Evolutionary conservation across 2,329 filamentous ascomycete species (phyloP), one percentile per base, ranked within the genome.

Genomic region (Exophiala calicioides): DNA sequence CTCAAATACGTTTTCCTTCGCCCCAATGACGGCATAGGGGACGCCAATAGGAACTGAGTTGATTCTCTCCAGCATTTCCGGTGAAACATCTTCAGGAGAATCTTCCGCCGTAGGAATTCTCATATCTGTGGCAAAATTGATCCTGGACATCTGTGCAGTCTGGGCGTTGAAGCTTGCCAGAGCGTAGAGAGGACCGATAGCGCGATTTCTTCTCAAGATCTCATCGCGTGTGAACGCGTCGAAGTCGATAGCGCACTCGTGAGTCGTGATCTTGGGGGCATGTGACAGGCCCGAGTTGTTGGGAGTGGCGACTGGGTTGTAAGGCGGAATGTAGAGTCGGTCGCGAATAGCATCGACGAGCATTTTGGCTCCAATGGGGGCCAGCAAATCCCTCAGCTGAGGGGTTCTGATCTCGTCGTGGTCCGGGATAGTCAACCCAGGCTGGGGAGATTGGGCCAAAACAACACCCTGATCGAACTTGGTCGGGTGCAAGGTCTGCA

Each of bases 401-500:
- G 26, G 19, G 0, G 82, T 82, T 24, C 91, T 72, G 5, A 78
- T 65, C 2, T 72, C 64, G 1, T 79, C 67, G 3, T 89, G 67
- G 0, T 72, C 69, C 16, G 69, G 69, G 23, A 88, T 72, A 1
- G 60, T 52, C 3, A 80, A 60, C 1, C 80, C 81, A 0, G 81
- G 81, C 0, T 62, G 47, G 0, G 79, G 75, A 0, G 81, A 84
- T 67, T 94, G 90, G 12, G 79, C 76, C 19, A 98, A 74, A 7
- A 96, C 77, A 2, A 73, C 66, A 20, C 93, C 93, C 50, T 82
- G 80, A 65, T 98, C 93, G 63, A 97, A 96, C 35, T 76, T 68
- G 12, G 72, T 69, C 2, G 81, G 77, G 65, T 96, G 82, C 27
- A 98, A 77, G 0, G 91, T 97, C 66, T 98, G 93, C 19, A 98